Conservation (phyloP, 148 eudicot genomes). For the Chenopodium album region DNA sequence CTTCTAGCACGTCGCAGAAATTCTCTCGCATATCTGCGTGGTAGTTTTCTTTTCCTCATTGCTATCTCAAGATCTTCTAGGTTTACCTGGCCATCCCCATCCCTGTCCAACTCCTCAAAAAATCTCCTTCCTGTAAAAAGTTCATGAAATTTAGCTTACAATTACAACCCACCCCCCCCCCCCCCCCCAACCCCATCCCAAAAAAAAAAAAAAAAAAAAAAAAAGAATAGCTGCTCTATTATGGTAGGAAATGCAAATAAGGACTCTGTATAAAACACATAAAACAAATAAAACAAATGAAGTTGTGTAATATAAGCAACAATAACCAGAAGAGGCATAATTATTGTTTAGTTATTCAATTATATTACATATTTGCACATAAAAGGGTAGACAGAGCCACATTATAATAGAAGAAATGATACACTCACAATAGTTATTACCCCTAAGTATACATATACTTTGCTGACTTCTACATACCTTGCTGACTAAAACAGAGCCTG, state of each 20-base stretch:
- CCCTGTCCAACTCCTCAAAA: constrained; percentile 95
- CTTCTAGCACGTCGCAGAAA: constrained; percentile 78
- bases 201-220: too few relatives aligned
- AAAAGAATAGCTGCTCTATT: neutral
- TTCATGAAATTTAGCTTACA: neutral
- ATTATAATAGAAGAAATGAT: neutral
- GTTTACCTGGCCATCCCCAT: constrained; percentile 90
- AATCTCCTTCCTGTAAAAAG: constrained; percentile 73
- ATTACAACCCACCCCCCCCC: neutral
- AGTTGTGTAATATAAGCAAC: neutral
- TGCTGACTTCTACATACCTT: neutral
- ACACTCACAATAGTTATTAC: neutral
- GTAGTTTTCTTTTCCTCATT: constrained; percentile 84
- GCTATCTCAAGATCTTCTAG: constrained; percentile 93
- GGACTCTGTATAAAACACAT: neutral
- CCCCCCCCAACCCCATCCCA: too few relatives aligned
- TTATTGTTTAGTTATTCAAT: neutral
- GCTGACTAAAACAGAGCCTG: neutral
- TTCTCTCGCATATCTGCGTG: constrained; percentile 78
- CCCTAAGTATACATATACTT: neutral
- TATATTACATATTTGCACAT: neutral
- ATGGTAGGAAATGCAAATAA: neutral
- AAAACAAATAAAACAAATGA: neutral
- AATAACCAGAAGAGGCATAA: neutral
- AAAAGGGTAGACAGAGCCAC: neutral